phyloP scores from a whole-genome alignment of 805 yeast genomes.

The Saccharomycopsis sp. region DNA sequence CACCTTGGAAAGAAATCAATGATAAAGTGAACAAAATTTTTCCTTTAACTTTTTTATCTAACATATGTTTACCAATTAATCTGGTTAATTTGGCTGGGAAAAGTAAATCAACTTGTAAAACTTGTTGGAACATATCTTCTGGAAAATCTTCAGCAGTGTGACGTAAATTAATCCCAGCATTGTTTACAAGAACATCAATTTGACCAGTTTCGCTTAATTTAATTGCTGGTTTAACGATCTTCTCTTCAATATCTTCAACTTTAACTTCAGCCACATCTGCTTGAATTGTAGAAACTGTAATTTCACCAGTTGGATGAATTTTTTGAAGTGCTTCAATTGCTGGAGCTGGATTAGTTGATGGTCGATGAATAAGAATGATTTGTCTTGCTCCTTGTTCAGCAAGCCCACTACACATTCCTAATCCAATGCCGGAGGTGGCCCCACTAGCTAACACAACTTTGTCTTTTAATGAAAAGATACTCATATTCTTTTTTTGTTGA shows the following conservation, averaged over 20 bases:
- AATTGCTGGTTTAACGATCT: slow-evolving; percentile 29
- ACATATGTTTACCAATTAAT: slow-evolving; percentile 32
- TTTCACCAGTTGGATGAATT: slow-evolving; percentile 25
- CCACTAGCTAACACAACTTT: slow-evolving; percentile 45
- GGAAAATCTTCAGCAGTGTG: slow-evolving; percentile 31
- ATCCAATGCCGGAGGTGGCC: slow-evolving; percentile 53
- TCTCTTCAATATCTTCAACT: slow-evolving; percentile 27
- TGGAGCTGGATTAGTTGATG: slow-evolving; percentile 27
- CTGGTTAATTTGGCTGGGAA: slow-evolving; percentile 34
- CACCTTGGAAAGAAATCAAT: slow-evolving; percentile 36
- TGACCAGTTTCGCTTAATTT: slow-evolving; percentile 27
- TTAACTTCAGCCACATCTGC: slow-evolving; percentile 27
- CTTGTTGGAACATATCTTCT: slow-evolving; percentile 32
- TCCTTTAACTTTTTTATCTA: slow-evolving; percentile 30
- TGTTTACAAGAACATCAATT: slow-evolving; percentile 37
- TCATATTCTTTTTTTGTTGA: not conserved
- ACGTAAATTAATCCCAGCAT: slow-evolving; percentile 36
- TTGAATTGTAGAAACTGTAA: slow-evolving; percentile 25
- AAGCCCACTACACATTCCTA: slow-evolving; percentile 42
- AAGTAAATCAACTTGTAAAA: slow-evolving; percentile 35
- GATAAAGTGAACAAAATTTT: slow-evolving; percentile 39
- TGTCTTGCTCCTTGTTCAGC: slow-evolving; percentile 43
- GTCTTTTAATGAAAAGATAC: slow-evolving; percentile 34
- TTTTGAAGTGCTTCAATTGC: slow-evolving; percentile 27
- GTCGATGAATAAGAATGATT: slow-evolving; percentile 35